Evolutionary conservation across 108 stramenopile species (phyloP).

Genomic region (Asterionellopsis glacialis): DNA sequence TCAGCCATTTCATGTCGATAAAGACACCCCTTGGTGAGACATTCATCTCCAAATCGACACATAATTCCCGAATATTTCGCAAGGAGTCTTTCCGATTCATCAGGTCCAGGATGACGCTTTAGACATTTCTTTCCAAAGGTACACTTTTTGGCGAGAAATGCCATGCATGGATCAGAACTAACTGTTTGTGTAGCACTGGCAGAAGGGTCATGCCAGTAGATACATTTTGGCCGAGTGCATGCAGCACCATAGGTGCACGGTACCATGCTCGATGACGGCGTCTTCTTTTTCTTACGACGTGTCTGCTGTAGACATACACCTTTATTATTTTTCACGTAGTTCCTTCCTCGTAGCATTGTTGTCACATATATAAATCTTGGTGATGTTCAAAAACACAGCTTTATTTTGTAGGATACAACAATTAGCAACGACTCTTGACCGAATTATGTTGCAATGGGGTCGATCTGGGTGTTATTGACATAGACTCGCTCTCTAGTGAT

Average conservation of each 20-base stretch:
- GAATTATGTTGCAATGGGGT: too few relatives aligned
- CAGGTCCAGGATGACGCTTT: slow-evolving; percentile 68
- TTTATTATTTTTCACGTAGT: slow-evolving; percentile 42
- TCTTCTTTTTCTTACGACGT: too few relatives aligned
- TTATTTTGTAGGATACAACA: too few relatives aligned
- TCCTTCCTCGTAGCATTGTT: slow-evolving; percentile 48
- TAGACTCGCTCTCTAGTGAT: too few relatives aligned
- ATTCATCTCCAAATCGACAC: slow-evolving; percentile 71
- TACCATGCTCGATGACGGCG: too few relatives aligned
- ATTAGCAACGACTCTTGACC: too few relatives aligned
- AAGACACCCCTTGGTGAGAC: slow-evolving; percentile 74
- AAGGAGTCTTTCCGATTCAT: slow-evolving; percentile 51
- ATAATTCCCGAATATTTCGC: slow-evolving; percentile 57
- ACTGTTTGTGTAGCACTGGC: slow-evolving; percentile 25
- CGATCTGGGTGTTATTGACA: too few relatives aligned
- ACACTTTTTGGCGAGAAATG: slow-evolving; percentile 73
- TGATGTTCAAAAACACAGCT: too few relatives aligned
- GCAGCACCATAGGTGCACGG: slow-evolving; percentile 62
- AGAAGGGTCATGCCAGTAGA: slow-evolving; percentile 56
- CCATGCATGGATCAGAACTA: slow-evolving; percentile 63
- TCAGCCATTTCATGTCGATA: slow-evolving; percentile 66
- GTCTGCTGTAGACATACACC: too few relatives aligned
- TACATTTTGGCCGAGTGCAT: slow-evolving; percentile 69
- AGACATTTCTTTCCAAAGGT: slow-evolving; percentile 57
- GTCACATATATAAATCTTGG: too few relatives aligned